Percentiles rank a stretch among this genome's conserved stretches.
These are phyloP conservation scores for Alisma plantagoaquatica DNA, from an alignment of 106 monocot species.

Conservation along the genomic window DNA sequence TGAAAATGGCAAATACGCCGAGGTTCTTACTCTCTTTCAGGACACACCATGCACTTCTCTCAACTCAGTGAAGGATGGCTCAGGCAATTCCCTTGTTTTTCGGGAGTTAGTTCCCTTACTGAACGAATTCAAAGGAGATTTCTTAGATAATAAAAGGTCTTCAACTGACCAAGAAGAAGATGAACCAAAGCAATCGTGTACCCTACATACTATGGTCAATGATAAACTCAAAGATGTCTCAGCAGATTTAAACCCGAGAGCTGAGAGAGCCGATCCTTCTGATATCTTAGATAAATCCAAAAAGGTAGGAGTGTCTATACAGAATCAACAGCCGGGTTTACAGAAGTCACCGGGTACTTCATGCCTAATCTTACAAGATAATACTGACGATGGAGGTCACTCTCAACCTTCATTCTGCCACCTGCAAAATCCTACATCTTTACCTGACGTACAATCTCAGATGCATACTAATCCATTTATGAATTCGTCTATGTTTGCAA, in stretches of 20 bases:
- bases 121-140: constrained; percentile 17
- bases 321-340: too few species aligned
- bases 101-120: constrained; percentile 16
- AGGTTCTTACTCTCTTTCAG: constrained; percentile 51
- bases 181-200: constrained; percentile 2
- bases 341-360: too few species aligned
- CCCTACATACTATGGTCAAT: constrained; percentile 4
- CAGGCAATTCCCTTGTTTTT: constrained; percentile 12
- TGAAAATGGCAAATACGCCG: constrained; percentile 40
- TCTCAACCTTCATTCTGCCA: constrained; percentile 5
- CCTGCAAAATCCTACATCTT: too few species aligned
- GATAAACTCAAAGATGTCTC: constrained; percentile 8
- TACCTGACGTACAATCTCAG: neutral
- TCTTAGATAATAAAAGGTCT: constrained; percentile 5
- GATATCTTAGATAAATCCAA: too few species aligned
- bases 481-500: constrained; percentile 16
- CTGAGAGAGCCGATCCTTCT: too few species aligned
- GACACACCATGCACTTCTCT: constrained; percentile 43
- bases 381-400: constrained; percentile 3
- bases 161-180: constrained; percentile 11
- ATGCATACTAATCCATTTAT: neutral
- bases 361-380: too few species aligned
- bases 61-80: constrained; percentile 25
- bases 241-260: too few species aligned
- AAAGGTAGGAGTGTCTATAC: too few species aligned